Conservation (phyloP, 2,329 filamentous ascomycete species). For the Kalaharituber pfeilii region DNA sequence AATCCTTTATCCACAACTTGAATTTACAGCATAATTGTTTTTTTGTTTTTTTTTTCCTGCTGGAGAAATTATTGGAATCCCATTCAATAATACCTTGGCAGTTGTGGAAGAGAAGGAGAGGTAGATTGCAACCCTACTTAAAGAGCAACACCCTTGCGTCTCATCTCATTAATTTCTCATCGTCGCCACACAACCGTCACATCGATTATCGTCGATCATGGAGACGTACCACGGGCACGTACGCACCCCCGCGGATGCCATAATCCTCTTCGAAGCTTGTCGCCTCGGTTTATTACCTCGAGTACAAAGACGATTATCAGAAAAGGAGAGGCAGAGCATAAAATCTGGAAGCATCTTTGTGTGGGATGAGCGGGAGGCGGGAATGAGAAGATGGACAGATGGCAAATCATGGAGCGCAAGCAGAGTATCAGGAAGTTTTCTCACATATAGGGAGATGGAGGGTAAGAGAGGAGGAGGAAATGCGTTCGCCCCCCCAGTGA, state of each 20-base stretch:
- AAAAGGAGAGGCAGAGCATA: conserved; percentile 93
- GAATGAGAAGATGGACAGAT: conserved; percentile 96
- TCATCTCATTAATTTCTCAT: too few relatives aligned
- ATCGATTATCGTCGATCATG: too few relatives aligned
- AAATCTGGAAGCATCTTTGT: conserved; percentile 95
- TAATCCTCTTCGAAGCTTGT: conserved; percentile 97
- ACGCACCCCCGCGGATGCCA: conserved; percentile 87
- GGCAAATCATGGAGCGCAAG: conserved; percentile 99
- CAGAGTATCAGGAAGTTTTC: conserved; percentile 87
- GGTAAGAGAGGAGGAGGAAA: conserved; percentile 73
- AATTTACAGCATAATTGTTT: too few relatives aligned
- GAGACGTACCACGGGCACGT: conserved; percentile 94
- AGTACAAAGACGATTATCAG: conserved; percentile 80
- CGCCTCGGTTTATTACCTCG: conserved; percentile 73
- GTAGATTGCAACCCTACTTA: too few relatives aligned
- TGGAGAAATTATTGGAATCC: too few relatives aligned
- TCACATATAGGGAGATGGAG: conserved; percentile 98
- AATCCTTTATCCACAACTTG: too few relatives aligned
- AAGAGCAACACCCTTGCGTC: too few relatives aligned
- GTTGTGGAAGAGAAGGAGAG: too few relatives aligned
- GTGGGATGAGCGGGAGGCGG: conserved; percentile 97
- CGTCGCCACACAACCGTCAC: too few relatives aligned
- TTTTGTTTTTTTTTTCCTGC: too few relatives aligned
- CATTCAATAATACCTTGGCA: too few relatives aligned
- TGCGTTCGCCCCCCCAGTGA: conserved; percentile 40